These are phyloP conservation scores for Gardenia jasminoides DNA, from an alignment of 257 asterid species.

Conservation along the genomic window DNA sequence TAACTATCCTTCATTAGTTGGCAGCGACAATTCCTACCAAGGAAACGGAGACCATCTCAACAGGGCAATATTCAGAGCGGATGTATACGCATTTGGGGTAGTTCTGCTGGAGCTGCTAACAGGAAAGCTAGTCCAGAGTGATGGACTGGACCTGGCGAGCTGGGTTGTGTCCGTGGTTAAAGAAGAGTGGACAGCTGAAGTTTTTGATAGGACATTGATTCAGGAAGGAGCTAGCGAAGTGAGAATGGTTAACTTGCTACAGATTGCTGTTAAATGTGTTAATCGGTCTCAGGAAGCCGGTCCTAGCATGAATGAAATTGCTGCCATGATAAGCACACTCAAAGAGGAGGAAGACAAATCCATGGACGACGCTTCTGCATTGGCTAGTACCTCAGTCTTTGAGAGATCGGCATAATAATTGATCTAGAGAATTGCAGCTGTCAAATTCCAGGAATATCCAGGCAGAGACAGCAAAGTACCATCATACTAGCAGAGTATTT, in stretches of 20 bases:
- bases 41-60: conserved; percentile 27
- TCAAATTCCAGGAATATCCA: not conserved
- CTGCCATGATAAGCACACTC: conserved; percentile 36
- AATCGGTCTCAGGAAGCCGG: conserved; percentile 36
- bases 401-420: not conserved
- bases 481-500: not conserved
- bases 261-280: conserved; percentile 60
- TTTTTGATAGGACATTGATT: conserved; percentile 56
- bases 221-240: conserved; percentile 68
- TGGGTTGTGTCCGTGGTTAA: conserved; percentile 68
- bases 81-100: conserved; percentile 54
- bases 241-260: conserved; percentile 61
- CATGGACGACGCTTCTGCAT: conserved; percentile 52
- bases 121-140: conserved; percentile 43
- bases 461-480: not conserved
- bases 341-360: conserved; percentile 72
- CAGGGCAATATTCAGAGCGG: conserved; percentile 40
- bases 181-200: conserved; percentile 88
- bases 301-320: conserved; percentile 57
- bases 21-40: conserved; percentile 20
- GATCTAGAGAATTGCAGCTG: not conserved
- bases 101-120: conserved; percentile 75
- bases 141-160: conserved; percentile 58
- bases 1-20: conserved; percentile 21
- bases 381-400: conserved; percentile 17